Percentiles rank a stretch among this genome's conserved stretches.
phyloP scores from a whole-genome alignment of 805 yeast genomes.

The Saccharomycopsis capsularis region DNA sequence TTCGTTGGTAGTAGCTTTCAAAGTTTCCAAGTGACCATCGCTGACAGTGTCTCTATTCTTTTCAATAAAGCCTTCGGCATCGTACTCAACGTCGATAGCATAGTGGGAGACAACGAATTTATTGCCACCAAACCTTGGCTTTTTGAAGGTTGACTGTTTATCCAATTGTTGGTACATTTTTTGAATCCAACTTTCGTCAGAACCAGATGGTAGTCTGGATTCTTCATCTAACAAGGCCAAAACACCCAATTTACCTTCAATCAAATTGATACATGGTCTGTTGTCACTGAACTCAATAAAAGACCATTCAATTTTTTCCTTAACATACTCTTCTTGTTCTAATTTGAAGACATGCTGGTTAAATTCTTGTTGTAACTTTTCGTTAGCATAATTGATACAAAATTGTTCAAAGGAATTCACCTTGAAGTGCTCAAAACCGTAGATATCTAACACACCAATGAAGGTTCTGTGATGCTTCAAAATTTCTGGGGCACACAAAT shows the following conservation, averaged over 20 bases:
- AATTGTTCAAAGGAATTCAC: constrained; percentile 94
- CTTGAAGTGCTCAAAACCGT: constrained; percentile 94
- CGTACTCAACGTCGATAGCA: constrained; percentile 90
- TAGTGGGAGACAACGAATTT: constrained; percentile 89
- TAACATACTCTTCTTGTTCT: constrained; percentile 91
- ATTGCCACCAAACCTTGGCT: constrained; percentile 89
- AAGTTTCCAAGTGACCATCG: constrained; percentile 86
- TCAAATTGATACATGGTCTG: constrained; percentile 91
- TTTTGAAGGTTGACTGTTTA: constrained; percentile 77
- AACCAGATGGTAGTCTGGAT: constrained; percentile 88
- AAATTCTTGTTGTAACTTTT: constrained; percentile 94
- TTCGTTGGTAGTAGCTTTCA: constrained; percentile 60
- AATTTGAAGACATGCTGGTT: constrained; percentile 95
- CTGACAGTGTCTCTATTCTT: constrained; percentile 97
- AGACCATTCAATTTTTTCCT: constrained; percentile 93
- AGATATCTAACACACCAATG: constrained; percentile 95
- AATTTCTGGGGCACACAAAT: constrained; percentile 71
- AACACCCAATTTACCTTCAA: constrained; percentile 84
- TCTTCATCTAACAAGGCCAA: constrained; percentile 89
- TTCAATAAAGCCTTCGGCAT: constrained; percentile 90
- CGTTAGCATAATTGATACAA: constrained; percentile 95
- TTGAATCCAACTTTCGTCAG: constrained; percentile 85
- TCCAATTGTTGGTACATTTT: constrained; percentile 82
- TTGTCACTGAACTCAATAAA: constrained; percentile 94
- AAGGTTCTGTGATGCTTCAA: constrained; percentile 55